Conservation (phyloP, 805 yeast genomes). For the Komagataella phaffii region DNA sequence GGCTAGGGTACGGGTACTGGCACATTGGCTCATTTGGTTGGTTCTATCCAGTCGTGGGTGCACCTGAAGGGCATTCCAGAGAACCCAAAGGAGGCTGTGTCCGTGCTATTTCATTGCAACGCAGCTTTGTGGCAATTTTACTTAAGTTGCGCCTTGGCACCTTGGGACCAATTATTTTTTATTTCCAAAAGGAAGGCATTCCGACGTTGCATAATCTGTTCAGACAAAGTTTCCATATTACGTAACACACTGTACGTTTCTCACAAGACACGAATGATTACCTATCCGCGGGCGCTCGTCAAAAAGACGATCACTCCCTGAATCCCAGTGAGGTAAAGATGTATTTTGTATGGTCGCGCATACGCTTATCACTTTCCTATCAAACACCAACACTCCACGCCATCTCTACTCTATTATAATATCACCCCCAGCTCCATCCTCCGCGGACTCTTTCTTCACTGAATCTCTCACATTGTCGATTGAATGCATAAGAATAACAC, state of each 20-base stretch:
- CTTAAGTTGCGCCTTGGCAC: neutral
- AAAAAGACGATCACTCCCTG: neutral
- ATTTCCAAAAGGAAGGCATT: neutral
- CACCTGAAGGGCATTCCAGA: too few species aligned
- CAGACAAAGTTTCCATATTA: neutral
- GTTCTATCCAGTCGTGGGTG: too few species aligned
- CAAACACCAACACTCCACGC: neutral
- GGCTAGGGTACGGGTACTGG: too few species aligned
- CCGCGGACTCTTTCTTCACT: neutral
- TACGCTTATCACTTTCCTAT: neutral
- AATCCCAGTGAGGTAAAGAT: neutral
- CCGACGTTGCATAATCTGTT: neutral
- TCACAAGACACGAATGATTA: neutral
- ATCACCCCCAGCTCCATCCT: neutral
- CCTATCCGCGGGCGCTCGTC: neutral
- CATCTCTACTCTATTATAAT: neutral
- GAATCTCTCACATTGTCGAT: neutral
- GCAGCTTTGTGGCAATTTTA: neutral
- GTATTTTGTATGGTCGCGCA: neutral
- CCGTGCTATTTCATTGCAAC: neutral
- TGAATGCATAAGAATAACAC: slow-evolving; percentile 17
- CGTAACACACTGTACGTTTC: neutral
- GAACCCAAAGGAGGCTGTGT: neutral
- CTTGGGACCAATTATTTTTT: neutral
- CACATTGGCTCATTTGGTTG: too few species aligned